These are phyloP conservation scores for Blepharisma japonicum DNA, from an alignment of 73 alveolate species.

Conservation along the genomic window DNA sequence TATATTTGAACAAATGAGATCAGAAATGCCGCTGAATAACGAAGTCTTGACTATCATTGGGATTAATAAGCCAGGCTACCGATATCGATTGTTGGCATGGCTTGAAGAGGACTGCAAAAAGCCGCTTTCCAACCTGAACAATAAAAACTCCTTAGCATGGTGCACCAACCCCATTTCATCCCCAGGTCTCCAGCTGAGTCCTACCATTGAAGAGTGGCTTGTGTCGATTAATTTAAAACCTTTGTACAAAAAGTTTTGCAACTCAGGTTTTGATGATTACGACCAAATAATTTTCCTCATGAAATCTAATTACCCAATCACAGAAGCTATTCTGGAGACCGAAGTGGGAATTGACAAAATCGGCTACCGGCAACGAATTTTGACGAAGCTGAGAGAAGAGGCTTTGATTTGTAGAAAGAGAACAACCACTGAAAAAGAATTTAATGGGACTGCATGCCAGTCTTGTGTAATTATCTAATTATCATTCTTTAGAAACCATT, in stretches of 20 bases:
- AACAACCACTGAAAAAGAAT: too few relatives aligned
- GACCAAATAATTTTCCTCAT: conserved; percentile 7
- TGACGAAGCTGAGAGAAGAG: not conserved
- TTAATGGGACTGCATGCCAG: too few relatives aligned
- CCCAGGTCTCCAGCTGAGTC: conserved; percentile 9
- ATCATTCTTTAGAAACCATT: not conserved
- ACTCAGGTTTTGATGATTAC: not conserved
- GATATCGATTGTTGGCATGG: not conserved
- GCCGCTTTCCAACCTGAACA: not conserved
- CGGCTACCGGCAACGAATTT: conserved; percentile 26
- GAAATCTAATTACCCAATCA: conserved; percentile 13
- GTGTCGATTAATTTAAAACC: not conserved
- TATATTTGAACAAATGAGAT: conserved; percentile 22
- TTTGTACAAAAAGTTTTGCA: not conserved
- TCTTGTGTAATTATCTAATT: too few relatives aligned
- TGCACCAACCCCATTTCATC: not conserved
- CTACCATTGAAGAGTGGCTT: conserved; percentile 14
- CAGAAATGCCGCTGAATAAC: not conserved
- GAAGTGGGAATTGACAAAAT: conserved; percentile 12
- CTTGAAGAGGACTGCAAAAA: conserved; percentile 7
- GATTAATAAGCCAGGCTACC: not conserved
- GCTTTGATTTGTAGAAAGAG: not conserved
- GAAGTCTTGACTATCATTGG: not conserved
- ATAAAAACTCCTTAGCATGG: not conserved
- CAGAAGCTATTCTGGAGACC: not conserved